phyloP scores from a whole-genome alignment of 305 asterid genomes.

The Stenogyne calaminthoides region DNA sequence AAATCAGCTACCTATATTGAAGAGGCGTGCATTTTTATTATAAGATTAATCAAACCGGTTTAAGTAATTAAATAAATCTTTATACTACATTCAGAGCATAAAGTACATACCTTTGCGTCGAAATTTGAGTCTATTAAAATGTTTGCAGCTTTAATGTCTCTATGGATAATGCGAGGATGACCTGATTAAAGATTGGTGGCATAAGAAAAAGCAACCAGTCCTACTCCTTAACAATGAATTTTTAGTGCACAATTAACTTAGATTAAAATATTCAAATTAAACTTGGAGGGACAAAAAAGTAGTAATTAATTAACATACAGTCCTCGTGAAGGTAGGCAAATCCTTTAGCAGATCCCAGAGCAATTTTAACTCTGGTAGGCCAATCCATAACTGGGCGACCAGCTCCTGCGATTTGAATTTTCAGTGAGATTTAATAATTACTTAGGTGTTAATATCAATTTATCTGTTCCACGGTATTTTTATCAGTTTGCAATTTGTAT shows the following conservation, averaged over 20 bases:
- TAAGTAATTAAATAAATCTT: too few species aligned
- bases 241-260: neutral
- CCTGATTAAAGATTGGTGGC: conserved; percentile 38
- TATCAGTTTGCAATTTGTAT: too few species aligned
- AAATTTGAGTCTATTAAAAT: conserved; percentile 61
- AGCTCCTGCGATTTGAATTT: conserved; percentile 37
- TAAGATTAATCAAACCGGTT: neutral
- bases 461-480: too few species aligned
- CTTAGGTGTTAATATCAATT: too few species aligned
- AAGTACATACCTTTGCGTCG: conserved; percentile 72
- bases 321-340: conserved; percentile 95
- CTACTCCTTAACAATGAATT: too few species aligned
- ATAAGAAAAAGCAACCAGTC: neutral
- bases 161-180: conserved; percentile 88
- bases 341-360: conserved; percentile 89
- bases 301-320: conserved; percentile 42
- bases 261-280: neutral
- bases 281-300: too few species aligned
- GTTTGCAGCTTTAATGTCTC: conserved; percentile 89
- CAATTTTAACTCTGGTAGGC: conserved; percentile 67
- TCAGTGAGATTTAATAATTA: too few species aligned
- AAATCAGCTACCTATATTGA: conserved; percentile 80
- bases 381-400: conserved; percentile 72
- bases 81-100: neutral
- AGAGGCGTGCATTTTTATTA: neutral